phyloP scores from a whole-genome alignment of 2,329 filamentous ascomycete genomes.

The Metarhizium humberi region DNA sequence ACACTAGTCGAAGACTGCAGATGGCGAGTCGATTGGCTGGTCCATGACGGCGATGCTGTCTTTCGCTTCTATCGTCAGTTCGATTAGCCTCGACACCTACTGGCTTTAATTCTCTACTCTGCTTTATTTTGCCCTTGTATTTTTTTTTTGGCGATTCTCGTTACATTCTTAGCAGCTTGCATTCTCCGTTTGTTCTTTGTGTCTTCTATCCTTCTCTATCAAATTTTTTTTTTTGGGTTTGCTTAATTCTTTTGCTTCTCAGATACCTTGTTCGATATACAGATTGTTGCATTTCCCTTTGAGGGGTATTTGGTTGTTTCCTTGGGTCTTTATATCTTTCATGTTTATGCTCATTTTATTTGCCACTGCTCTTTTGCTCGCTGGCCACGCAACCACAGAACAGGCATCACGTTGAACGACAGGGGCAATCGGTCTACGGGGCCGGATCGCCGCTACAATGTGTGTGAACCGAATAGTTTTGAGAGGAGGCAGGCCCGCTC shows the following conservation, averaged over 20 bases:
- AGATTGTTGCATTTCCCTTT: conserved; percentile 14
- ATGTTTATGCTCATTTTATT: not conserved
- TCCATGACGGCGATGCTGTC: conserved; percentile 33
- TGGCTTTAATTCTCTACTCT: conserved; percentile 21
- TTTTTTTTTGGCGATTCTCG: not conserved
- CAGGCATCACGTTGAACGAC: not conserved
- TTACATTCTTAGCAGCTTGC: conserved; percentile 5
- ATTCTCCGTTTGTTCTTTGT: conserved; percentile 15
- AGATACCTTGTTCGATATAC: conserved; percentile 56
- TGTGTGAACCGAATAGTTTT: conserved; percentile 3
- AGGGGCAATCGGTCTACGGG: not conserved
- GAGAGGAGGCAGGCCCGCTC: conserved; percentile 20
- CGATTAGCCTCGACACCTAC: conserved; percentile 27
- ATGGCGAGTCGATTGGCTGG: conserved; percentile 37
- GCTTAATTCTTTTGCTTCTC: conserved; percentile 22
- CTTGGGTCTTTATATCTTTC: not conserved
- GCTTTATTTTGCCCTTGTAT: conserved; percentile 4
- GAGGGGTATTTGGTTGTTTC: not conserved
- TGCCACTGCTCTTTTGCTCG: not conserved
- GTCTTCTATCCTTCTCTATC: conserved; percentile 13
- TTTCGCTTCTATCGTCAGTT: conserved; percentile 30
- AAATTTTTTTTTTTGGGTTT: conserved; percentile 12
- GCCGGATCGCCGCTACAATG: not conserved
- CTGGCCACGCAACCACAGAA: conserved; percentile 4
- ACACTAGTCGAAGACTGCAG: conserved; percentile 36